Conservation (phyloP, 495 filamentous ascomycete species). For the Lepraria neglecta region DNA sequence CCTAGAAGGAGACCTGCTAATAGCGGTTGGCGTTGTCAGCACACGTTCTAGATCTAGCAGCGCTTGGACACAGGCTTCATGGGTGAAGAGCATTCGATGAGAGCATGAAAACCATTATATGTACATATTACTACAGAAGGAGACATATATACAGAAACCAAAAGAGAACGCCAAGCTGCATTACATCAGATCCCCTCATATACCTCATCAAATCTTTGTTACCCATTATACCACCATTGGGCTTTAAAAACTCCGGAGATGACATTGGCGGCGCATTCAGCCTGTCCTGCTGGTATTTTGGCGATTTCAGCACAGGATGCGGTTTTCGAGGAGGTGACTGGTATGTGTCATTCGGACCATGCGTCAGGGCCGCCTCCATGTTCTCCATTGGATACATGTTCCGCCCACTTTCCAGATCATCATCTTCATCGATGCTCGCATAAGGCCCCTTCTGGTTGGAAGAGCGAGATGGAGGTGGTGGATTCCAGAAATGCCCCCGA, state of each 20-base stretch:
- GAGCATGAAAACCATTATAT: too few relatives aligned
- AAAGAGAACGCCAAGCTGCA: too few relatives aligned
- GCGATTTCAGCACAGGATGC: background rate
- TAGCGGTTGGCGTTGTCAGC: background rate
- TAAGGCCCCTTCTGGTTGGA: background rate
- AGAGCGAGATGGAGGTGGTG: background rate
- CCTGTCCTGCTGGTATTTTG: background rate
- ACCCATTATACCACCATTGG: background rate
- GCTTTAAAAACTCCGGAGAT: background rate
- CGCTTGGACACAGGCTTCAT: too few relatives aligned
- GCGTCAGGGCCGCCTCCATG: background rate
- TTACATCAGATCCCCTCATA: too few relatives aligned
- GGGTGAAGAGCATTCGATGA: too few relatives aligned
- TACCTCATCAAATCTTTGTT: too few relatives aligned
- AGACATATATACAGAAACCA: too few relatives aligned
- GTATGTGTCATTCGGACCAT: background rate
- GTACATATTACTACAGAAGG: too few relatives aligned
- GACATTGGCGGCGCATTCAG: background rate
- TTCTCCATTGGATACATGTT: constrained; percentile 7
- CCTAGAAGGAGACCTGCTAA: background rate
- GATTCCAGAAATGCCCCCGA: background rate
- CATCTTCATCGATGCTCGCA: background rate
- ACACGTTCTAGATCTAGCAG: too few relatives aligned
- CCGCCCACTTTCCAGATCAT: background rate
- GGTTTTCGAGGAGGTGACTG: background rate